Evolutionary conservation across 2,329 filamentous ascomycete genomes (phyloP).

Genomic region (Arthroderma sp.): DNA sequence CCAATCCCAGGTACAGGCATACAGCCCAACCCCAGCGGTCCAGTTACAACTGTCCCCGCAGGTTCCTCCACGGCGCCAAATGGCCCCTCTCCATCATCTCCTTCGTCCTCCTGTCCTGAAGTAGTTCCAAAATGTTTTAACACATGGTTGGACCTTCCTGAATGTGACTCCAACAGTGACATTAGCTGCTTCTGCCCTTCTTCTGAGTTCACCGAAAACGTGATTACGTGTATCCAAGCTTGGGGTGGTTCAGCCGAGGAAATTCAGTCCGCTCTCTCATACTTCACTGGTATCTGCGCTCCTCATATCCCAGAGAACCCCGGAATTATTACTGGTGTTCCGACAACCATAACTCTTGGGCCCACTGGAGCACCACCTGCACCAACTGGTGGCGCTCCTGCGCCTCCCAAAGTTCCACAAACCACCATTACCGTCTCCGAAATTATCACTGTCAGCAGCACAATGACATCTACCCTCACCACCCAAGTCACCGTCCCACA

Average conservation of each 20-base stretch:
- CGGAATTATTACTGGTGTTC: conserved; percentile 66
- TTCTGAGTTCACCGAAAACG: conserved; percentile 58
- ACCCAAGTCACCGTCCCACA: conserved; percentile 33
- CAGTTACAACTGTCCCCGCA: not conserved
- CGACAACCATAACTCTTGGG: conserved; percentile 44
- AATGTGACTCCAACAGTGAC: conserved; percentile 77
- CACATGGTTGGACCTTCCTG: conserved; percentile 63
- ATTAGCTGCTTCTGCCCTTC: conserved; percentile 76
- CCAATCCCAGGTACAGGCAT: not conserved
- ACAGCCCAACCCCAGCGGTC: conserved; percentile 2
- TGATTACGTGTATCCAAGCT: conserved; percentile 70
- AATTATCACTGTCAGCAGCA: conserved; percentile 11
- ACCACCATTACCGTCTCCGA: conserved; percentile 30
- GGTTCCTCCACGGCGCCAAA: not conserved
- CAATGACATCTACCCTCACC: conserved; percentile 14
- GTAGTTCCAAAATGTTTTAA: conserved; percentile 81
- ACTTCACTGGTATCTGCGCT: conserved; percentile 87
- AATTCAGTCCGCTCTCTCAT: conserved; percentile 59
- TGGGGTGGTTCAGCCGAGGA: conserved; percentile 55
- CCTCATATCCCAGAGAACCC: conserved; percentile 62
- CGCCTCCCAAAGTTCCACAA: conserved; percentile 9
- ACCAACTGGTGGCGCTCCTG: conserved; percentile 13
- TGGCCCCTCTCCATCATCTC: not conserved
- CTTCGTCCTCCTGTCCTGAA: conserved; percentile 40
- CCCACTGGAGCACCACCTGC: conserved; percentile 33